Evolutionary conservation across 768 basidiomycete species (phyloP).

Genomic region (Agaricus blazei): DNA sequence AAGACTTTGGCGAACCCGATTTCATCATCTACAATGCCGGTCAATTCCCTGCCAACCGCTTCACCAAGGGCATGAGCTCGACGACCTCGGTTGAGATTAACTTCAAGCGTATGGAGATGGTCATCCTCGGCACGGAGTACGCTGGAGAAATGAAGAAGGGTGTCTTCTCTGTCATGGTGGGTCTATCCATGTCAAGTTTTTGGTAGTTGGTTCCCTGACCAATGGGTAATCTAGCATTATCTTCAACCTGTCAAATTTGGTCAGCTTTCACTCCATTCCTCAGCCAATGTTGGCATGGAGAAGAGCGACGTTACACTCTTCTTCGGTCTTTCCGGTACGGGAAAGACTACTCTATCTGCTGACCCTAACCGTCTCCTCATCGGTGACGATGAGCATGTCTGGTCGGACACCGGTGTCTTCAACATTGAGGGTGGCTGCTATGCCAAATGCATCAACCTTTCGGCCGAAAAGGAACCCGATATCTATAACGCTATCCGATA

Average conservation of each 20-base stretch:
- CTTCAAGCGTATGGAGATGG: conserved; percentile 99
- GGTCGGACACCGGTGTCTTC: conserved; percentile 98
- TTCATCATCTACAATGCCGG: conserved; percentile 99
- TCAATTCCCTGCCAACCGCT: conserved; percentile 99
- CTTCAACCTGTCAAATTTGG: conserved; percentile 98
- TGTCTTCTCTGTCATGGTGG: conserved; percentile 96
- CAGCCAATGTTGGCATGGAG: conserved; percentile 90
- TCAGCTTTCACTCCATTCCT: conserved; percentile 95
- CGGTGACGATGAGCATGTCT: conserved; percentile 99
- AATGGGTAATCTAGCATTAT: conserved; percentile 62
- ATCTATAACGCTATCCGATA: conserved; percentile 94
- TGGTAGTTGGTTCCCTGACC: conserved; percentile 7
- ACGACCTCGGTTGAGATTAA: conserved; percentile 99
- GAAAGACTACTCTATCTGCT: conserved; percentile 97
- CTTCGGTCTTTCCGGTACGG: conserved; percentile 97
- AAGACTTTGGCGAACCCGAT: conserved; percentile 94
- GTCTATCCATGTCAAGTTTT: conserved; percentile 11
- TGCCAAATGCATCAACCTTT: conserved; percentile 96
- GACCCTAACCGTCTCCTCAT: conserved; percentile 92
- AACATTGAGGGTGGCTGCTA: conserved; percentile 99
- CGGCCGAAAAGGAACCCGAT: conserved; percentile 96
- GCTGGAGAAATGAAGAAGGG: conserved; percentile 99
- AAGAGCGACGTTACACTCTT: conserved; percentile 94
- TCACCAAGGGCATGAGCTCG: conserved; percentile 99
- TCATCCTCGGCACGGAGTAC: conserved; percentile 97